Evolutionary conservation across 2,329 filamentous ascomycete genomes (phyloP).

Genomic region (Penicillium expansum): DNA sequence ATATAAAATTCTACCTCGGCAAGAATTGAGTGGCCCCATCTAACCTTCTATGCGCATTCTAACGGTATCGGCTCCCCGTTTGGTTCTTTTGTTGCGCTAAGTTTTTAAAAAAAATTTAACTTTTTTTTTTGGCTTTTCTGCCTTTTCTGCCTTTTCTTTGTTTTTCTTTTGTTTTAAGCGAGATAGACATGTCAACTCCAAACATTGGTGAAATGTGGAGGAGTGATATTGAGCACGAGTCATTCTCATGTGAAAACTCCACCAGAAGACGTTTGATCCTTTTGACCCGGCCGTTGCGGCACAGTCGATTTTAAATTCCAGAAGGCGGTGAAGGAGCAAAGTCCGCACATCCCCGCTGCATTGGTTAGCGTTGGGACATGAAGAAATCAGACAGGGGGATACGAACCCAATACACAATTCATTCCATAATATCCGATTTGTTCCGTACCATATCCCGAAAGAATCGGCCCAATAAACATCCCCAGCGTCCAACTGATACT

Average conservation of each 20-base stretch:
- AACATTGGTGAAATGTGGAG: background rate
- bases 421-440: conserved; percentile 24
- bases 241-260: background rate
- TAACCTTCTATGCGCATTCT: background rate
- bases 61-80: background rate
- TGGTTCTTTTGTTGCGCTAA: background rate
- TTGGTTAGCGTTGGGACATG: background rate
- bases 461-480: conserved; percentile 23
- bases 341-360: conserved; percentile 17
- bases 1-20: background rate
- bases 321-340: conserved; percentile 13
- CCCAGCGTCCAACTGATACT: conserved; percentile 27
- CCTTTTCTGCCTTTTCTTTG: no score
- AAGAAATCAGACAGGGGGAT: conserved; percentile 2
- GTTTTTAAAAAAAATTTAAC: background rate
- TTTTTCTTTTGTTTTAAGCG: background rate
- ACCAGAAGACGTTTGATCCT: background rate
- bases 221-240: background rate
- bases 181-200: background rate
- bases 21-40: background rate
- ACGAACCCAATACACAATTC: conserved; percentile 21
- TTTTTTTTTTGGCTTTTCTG: background rate
- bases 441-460: conserved; percentile 22
- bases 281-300: conserved; percentile 1
- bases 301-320: conserved; percentile 11